Base-by-base conservation (phyloP, 1,284 basidiomycete genomes). In the Austroboletus novae-zelandiae region DNA sequence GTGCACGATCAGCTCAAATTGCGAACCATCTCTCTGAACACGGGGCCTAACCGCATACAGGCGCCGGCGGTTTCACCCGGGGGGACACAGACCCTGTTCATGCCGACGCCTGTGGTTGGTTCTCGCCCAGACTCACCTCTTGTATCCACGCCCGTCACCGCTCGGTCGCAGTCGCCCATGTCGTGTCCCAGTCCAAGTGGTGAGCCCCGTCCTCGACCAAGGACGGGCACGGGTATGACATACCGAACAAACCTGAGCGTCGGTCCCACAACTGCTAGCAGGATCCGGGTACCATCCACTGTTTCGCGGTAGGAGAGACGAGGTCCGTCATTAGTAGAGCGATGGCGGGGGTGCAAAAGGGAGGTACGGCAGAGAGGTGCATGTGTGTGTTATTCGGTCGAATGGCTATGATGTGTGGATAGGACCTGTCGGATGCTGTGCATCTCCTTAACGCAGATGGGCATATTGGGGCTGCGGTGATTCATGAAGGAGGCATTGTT, bases 181-280 rank as follows among this genome's bases (percentile, higher is more conserved):
- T 53, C 61, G 5, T 60, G 64, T 45, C 48, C 64, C 20, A 58
- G 59, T 29, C 48, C 61, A 23, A 44, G 59, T 15, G 63, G 64
- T 18, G 66, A 66, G 27, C 34, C 54, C 9, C 77, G 71, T 52
- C 80, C 76, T 25, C 76, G 68, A 54, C 81, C 84, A 14, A 67
- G 84, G 34, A 86, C 80, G 14, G 84, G 85, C 7, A 84, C 84
- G 9, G 85, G 84, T 32, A 86, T 87, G 85, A 70, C 73, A 40
- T 86, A 86, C 58, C 73, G 78, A 46, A 76, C 69, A 37, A 69
- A 60, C 34, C 29, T 66, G 40, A 62, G 44, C 20, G 50, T 56
- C 27, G 46, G 39, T 14, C 37, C 61, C 25, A 37, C 43, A 10
- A 27, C 52, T 30, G 17, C 60, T 13, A 59, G 56, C 11, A 65